Evolutionary conservation across 768 basidiomycete species (phyloP).

Genomic region (Phylloporus sp.): DNA sequence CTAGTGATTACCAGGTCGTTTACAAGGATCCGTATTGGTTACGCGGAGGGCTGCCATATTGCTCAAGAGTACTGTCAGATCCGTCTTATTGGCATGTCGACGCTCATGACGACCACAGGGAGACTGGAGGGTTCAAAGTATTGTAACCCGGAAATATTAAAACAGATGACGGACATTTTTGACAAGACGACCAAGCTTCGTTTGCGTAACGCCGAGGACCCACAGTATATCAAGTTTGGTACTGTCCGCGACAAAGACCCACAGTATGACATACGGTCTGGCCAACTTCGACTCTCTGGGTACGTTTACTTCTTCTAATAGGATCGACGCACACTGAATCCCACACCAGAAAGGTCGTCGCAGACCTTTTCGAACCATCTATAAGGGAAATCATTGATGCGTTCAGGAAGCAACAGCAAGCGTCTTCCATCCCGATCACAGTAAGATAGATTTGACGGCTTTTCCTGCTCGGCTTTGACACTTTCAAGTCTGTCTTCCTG

Average conservation of each 20-base stretch:
- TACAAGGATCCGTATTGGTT: constrained; percentile 39
- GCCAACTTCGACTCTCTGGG: constrained; percentile 38
- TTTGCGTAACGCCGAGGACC: constrained; percentile 37
- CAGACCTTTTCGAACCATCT: constrained; percentile 41
- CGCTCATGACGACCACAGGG: constrained; percentile 14
- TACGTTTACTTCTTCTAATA: constrained; percentile 6
- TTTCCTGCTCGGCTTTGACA: not conserved
- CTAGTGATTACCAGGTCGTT: constrained; percentile 27
- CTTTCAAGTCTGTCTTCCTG: constrained; percentile 38
- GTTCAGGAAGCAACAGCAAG: constrained; percentile 30
- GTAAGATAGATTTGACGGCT: constrained; percentile 17
- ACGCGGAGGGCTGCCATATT: constrained; percentile 31
- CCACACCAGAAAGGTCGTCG: constrained; percentile 33
- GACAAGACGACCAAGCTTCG: constrained; percentile 39
- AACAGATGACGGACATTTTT: constrained; percentile 35
- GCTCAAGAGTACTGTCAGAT: constrained; percentile 21
- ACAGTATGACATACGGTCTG: constrained; percentile 34
- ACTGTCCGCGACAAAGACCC: constrained; percentile 36
- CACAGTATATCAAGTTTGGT: constrained; percentile 40
- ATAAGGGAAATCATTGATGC: constrained; percentile 34
- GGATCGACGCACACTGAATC: not conserved
- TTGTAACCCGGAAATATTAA: constrained; percentile 30
- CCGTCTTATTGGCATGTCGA: not conserved
- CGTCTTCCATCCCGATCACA: constrained; percentile 29
- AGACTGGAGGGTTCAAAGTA: constrained; percentile 31